Base-by-base conservation (phyloP, 148 eudicot genomes). In the Pouteria glomerata region DNA sequence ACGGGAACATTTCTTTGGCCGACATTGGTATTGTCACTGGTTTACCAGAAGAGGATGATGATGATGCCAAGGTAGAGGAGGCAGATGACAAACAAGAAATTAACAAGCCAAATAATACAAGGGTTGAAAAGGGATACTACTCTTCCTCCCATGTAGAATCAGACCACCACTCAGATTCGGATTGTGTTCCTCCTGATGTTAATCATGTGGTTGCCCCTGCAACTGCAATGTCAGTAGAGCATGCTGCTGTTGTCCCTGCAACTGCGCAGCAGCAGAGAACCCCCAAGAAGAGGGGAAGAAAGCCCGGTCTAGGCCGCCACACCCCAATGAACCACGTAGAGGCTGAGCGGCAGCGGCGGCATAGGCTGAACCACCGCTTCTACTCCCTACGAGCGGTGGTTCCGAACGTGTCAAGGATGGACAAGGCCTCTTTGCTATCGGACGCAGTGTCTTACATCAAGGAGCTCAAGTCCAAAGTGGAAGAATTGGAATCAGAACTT, bases 311-410 rank as follows among this genome's bases (percentile, higher is more conserved):
- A 1, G 73, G 69, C 2, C 66, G 81, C 0, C 82, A 78, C 0
- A 63, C 69, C 3, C 81, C 69, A 4, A 15, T 79, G 33, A 80
- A 86, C 79, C 97, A 87, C 70, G 97, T 94, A 66, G 96, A 91
- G 65, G 98, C 97, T 4, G 98, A 94, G 86, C 73, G 97, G 65
- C 93, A 91, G 68, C 73, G 98, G 60, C 82, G 98, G 51, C 97
- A 94, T 79, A 94, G 86, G 87, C 95, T 94, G 70, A 91, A 94
- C 75, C 87, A 77, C 55, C 78, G 96, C 19, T 94, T 94, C 81
- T 94, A 89, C 73, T 95, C 96, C 0, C 89, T 94, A 8, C 85
- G 98, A 0, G 79, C 98, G 0, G 98, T 85, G 27, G 96, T 94
- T 42, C 98, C 98, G 6, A 86, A 78, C 18, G 98, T 94, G 31